Conservation (phyloP, 805 yeast genomes). For the Pichia sporocuriosa region DNA sequence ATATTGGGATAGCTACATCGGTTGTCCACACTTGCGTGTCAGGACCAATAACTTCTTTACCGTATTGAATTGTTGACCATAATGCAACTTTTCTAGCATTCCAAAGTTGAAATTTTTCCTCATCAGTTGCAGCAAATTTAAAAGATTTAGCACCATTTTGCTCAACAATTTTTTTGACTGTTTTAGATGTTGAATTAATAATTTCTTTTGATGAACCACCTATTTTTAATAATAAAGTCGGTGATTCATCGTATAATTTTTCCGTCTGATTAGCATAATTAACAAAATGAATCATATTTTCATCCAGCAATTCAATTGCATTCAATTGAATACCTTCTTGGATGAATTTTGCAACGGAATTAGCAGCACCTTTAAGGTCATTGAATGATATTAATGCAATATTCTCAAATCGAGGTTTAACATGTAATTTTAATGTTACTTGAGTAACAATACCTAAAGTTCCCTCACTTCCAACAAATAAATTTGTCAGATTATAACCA, state of each 20-base stretch:
- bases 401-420: conserved; percentile 50
- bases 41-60: conserved; percentile 40
- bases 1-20: conserved; percentile 85
- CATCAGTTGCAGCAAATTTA: conserved; percentile 56
- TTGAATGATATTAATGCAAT: conserved; percentile 71
- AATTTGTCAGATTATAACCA: conserved; percentile 70
- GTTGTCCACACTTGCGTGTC: conserved; percentile 81
- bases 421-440: conserved; percentile 57
- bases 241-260: conserved; percentile 55
- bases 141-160: conserved; percentile 44
- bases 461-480: conserved; percentile 81
- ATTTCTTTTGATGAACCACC: conserved; percentile 53
- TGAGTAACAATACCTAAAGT: conserved; percentile 70
- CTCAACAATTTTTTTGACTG: conserved; percentile 38
- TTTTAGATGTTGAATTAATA: conserved; percentile 44
- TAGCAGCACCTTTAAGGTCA: conserved; percentile 58
- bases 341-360: conserved; percentile 59
- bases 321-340: conserved; percentile 64
- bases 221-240: conserved; percentile 69
- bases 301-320: conserved; percentile 75
- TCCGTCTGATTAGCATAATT: conserved; percentile 52
- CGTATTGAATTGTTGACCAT: conserved; percentile 65
- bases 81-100: conserved; percentile 75
- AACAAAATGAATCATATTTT: conserved; percentile 64
- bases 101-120: conserved; percentile 69